Conservation (phyloP, 495 filamentous ascomycete genomes). For the Neurospora sp. region DNA sequence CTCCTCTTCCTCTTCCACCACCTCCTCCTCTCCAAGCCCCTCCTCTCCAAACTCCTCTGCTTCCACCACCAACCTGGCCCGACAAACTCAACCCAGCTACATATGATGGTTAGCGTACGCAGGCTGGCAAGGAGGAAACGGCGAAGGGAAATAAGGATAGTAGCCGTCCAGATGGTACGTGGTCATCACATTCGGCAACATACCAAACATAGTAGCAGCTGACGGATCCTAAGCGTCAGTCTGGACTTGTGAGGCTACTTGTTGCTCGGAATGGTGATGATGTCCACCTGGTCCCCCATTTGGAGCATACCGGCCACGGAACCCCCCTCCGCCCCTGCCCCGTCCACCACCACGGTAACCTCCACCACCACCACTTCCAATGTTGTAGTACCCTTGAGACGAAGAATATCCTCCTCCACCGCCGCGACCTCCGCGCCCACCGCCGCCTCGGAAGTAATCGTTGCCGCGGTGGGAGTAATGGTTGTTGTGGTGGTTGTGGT, state of each 20-base stretch:
- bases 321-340: neutral
- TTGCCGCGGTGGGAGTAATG: neutral
- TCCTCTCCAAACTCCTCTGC: too few relatives aligned
- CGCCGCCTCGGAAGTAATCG: neutral
- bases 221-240: constrained; percentile 6
- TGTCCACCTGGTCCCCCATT: neutral
- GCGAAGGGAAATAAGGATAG: neutral
- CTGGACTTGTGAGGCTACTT: constrained; percentile 1
- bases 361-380: neutral
- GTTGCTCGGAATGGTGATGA: neutral
- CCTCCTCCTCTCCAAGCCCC: neutral
- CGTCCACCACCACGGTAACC: neutral
- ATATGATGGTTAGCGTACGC: neutral
- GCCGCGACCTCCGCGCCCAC: neutral
- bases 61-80: neutral
- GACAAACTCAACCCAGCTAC: neutral
- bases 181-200: constrained; percentile 1
- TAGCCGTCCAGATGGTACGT: neutral
- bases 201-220: constrained; percentile 3
- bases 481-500: neutral
- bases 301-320: constrained; percentile 1
- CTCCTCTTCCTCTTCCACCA: neutral
- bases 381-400: neutral
- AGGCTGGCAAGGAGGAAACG: neutral
- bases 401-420: neutral